Evolutionary conservation across 139 green algal species (phyloP).

Genomic region (Chlamydomonas sp.): DNA sequence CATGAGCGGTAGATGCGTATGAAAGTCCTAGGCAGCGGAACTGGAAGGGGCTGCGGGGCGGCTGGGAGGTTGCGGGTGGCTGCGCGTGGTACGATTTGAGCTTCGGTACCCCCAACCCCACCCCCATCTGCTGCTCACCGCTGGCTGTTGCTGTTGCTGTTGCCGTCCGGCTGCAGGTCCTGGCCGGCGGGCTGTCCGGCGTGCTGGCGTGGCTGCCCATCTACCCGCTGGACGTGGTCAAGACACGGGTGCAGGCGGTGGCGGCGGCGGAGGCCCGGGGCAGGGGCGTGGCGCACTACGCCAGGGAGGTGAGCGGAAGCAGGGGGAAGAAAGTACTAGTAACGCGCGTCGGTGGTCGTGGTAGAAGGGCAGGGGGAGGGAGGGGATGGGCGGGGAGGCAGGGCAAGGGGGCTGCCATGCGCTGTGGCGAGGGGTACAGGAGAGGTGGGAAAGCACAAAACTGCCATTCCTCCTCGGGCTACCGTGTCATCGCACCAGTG

Average conservation of each 20-base stretch:
- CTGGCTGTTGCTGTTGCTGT: background rate
- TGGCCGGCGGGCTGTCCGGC: constrained; percentile 41
- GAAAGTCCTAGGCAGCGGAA: no score
- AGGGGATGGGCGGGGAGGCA: no score
- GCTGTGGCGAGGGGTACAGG: background rate
- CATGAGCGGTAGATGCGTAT: background rate
- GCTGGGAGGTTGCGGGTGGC: no score
- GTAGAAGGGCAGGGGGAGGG: background rate
- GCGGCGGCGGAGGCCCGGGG: background rate
- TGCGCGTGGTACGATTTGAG: no score
- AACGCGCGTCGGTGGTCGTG: no score
- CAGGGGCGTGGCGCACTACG: background rate
- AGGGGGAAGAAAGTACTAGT: background rate
- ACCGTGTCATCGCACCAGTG: background rate
- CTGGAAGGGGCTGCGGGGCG: no score
- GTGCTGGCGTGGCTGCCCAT: constrained; percentile 65
- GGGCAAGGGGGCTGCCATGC: no score
- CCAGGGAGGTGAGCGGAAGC: background rate
- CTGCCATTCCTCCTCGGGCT: no score
- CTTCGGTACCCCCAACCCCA: no score
- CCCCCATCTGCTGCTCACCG: background rate
- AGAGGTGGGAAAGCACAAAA: no score
- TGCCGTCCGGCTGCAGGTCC: background rate
- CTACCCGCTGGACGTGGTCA: constrained; percentile 81
- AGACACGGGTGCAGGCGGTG: constrained; percentile 71